Evolutionary conservation across 768 basidiomycete genomes (phyloP).

Genomic region (Panellus pusillus): DNA sequence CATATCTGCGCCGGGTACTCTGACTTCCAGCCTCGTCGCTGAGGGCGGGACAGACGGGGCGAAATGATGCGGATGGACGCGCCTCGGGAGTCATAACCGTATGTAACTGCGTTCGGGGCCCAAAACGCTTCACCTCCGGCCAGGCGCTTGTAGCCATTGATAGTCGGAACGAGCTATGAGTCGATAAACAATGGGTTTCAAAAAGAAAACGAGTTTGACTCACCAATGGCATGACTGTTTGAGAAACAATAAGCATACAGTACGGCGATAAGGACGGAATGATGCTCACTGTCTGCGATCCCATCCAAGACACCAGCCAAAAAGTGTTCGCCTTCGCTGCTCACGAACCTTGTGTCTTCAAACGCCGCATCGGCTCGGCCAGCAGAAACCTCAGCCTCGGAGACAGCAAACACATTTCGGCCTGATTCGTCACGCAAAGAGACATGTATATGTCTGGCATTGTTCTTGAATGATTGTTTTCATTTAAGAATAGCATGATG

Average conservation of each 20-base stretch:
- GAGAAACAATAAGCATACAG: neutral
- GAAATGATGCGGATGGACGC: slow-evolving; percentile 92
- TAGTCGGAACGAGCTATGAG: slow-evolving; percentile 75
- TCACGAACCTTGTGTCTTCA: slow-evolving; percentile 83
- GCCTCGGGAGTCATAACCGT: slow-evolving; percentile 93
- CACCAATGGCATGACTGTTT: slow-evolving; percentile 79
- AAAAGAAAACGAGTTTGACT: slow-evolving; percentile 17
- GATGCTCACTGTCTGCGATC: slow-evolving; percentile 74
- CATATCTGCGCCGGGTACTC: slow-evolving; percentile 97
- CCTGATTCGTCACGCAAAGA: slow-evolving; percentile 72
- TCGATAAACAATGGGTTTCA: neutral
- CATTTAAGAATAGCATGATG: neutral
- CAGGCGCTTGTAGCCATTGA: slow-evolving; percentile 97
- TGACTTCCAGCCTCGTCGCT: slow-evolving; percentile 89
- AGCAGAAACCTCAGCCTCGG: slow-evolving; percentile 53
- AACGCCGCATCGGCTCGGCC: slow-evolving; percentile 73
- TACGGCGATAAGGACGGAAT: neutral
- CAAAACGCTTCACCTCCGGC: slow-evolving; percentile 92
- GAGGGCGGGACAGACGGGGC: slow-evolving; percentile 82
- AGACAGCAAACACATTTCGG: slow-evolving; percentile 77
- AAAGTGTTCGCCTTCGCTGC: slow-evolving; percentile 85
- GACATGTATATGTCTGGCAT: slow-evolving; percentile 82
- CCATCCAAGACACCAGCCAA: slow-evolving; percentile 92
- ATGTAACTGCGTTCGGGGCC: slow-evolving; percentile 92
- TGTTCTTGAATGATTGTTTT: neutral